Evolutionary conservation across 176 grass and related monocot species (phyloP), one percentile per base, ranked within the genome.

Genomic region (Zoysia japonica): DNA sequence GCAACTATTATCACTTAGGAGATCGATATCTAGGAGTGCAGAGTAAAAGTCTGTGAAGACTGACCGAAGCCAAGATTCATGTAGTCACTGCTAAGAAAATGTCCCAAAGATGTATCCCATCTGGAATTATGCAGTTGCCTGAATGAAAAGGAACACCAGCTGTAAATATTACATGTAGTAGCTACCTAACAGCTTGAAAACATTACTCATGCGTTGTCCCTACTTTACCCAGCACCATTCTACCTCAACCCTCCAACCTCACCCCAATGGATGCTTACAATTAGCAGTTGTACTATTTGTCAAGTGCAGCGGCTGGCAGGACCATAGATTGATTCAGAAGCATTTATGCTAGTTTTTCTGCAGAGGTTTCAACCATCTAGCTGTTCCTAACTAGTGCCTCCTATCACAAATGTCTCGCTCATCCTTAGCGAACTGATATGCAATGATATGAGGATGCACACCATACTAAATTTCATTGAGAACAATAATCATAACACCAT

Each of bases 41-140:
- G 28, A 65, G 67, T 80, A 53, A 17, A 80, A 50, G 38, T 67
- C 20, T 78, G 49, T 45, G 37, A 28, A 76, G 74, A 95, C 83
- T 82, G 59, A 90, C 87, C 84, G 48, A 68, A 91, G 86, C 86
- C 85, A 66, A 89, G 81, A 78, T 69, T 89, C 73, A 90, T 86
- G 78, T 89, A 93, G 67, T 95, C 96, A 61, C 84, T 93, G 55
- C 92, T 86, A 9, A 90, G 86, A n/a, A 97, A 74, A 14, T 93
- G 91, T 63, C 92, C 90, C 69, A 99, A 89, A 74, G 96, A 89
- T 72, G 75, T 78, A 87, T 99, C 92, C 92, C 90, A 93, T 90
- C 96, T 88, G 71, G 86, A 93, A 89, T 70, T 93, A 72, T 95
- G 86, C 11, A 91, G 86, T 62, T 95, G 96, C 80, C 96, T 99